Evolutionary conservation across 2,329 filamentous ascomycete species (phyloP).

Genomic region (Monosporascus sp.): DNA sequence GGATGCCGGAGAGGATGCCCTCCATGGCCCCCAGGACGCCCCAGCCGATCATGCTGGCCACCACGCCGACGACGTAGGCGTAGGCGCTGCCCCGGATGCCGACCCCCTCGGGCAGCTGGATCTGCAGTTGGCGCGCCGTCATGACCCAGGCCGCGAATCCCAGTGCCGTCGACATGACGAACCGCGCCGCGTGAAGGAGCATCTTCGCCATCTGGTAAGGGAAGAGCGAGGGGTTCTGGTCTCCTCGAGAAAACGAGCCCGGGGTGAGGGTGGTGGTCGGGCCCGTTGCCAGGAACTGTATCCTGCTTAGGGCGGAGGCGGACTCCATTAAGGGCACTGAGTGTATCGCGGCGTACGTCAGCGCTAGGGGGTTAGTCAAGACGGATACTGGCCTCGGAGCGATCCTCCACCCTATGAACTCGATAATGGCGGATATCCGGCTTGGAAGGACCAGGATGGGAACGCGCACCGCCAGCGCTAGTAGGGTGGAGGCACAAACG

Average conservation of each 20-base stretch:
- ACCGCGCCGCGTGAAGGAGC: conserved; percentile 81
- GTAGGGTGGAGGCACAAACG: conserved; percentile 79
- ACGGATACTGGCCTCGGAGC: conserved; percentile 81
- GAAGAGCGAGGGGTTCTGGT: conserved; percentile 53
- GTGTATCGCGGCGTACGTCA: conserved; percentile 93
- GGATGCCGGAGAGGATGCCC: conserved; percentile 77
- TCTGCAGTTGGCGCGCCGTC: conserved; percentile 71
- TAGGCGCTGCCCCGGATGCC: conserved; percentile 77
- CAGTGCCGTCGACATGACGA: conserved; percentile 84
- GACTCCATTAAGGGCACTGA: conserved; percentile 75
- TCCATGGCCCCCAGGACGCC: conserved; percentile 88
- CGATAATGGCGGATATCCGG: conserved; percentile 59
- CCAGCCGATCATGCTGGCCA: conserved; percentile 93
- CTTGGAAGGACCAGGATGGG: conserved; percentile 80
- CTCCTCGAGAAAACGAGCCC: conserved; percentile 40
- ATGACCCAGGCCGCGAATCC: conserved; percentile 97
- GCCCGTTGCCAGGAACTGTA: conserved; percentile 72
- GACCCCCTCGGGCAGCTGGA: conserved; percentile 49
- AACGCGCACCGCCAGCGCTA: conserved; percentile 75
- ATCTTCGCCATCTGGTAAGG: conserved; percentile 90
- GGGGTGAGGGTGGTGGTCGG: conserved; percentile 69
- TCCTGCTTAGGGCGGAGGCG: conserved; percentile 72
- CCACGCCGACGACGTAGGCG: conserved; percentile 87
- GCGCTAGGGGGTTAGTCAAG: conserved; percentile 82
- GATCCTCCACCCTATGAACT: conserved; percentile 70